These are phyloP conservation scores for Verticillium zaregamsianum DNA, from an alignment of 2,329 filamentous ascomycete species.

Conservation along the genomic window DNA sequence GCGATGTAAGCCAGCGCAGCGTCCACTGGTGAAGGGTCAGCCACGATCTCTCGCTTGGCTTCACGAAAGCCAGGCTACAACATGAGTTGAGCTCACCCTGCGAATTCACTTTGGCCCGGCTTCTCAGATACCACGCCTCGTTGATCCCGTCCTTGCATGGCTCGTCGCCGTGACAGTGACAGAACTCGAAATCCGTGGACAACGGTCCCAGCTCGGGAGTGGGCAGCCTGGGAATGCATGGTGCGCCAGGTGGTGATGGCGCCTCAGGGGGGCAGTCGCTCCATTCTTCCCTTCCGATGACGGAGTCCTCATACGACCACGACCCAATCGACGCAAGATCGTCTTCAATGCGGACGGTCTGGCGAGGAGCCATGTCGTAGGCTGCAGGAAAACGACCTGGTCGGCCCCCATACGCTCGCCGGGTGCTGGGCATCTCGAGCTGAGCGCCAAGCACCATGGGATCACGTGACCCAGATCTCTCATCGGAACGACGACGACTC, in stretches of 20 bases:
- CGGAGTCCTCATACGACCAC: background rate
- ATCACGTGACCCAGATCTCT: background rate
- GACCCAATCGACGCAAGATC: background rate
- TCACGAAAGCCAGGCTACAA: background rate
- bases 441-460: background rate
- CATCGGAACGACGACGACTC: background rate
- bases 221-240: conserved; percentile 6
- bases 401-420: background rate
- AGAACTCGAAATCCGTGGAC: conserved; percentile 11
- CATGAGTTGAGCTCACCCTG: conserved; percentile 5
- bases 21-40: conserved; percentile 8
- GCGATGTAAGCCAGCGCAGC: conserved; percentile 11
- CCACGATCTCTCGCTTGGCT: background rate
- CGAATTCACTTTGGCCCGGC: conserved; percentile 3
- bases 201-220: conserved; percentile 11
- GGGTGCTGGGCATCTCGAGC: background rate
- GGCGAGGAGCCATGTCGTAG: background rate
- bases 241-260: conserved; percentile 3
- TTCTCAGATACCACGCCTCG: conserved; percentile 10
- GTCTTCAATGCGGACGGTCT: background rate
- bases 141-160: conserved; percentile 8
- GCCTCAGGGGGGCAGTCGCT: background rate
- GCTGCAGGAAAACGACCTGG: background rate
- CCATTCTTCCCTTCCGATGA: background rate
- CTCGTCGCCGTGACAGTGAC: conserved; percentile 8